Base-by-base conservation (phyloP, 768 basidiomycete species). In the Boletales sp. region DNA sequence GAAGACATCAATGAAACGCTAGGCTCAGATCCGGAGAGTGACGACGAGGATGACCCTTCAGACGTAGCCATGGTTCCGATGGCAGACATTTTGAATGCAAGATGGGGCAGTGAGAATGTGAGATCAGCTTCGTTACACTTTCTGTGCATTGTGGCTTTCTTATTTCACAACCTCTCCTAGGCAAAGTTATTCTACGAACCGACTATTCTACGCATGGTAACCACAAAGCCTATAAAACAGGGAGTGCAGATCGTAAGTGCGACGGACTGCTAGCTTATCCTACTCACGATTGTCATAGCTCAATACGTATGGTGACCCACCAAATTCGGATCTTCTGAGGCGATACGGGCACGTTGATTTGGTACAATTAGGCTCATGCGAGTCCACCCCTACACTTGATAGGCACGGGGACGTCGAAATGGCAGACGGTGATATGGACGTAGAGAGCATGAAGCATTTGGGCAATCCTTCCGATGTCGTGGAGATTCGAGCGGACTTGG, bases 11-110 rank as follows among this genome's bases (percentile, higher is more conserved):
- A 58, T 50, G 40, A 58, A 14, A 73, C 69, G n/a, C 67, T 66
- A 18, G 72, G 69, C 17, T 73, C 75, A 4, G 78, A 76, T 18
- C 67, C 67, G 3, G 69, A 70, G 7, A 59, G 68, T 63, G 57
- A 70, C 12, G 78, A 78, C 5, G 78, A 82, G 15, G 79, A 79
- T 2, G 79, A 82, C 50, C 70, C 79, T 7, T 75, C 77, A 10
- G 82, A 87, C 53, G 82, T 90, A 10, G 83, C 88, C 3, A 94
- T 98, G 93, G 88, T 97, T 5, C 94, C 95, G 0, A 83, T 98
- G 73, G 97, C 97, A 4, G 97, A 99, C 68, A 83, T 98, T 73
- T 72, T 99, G 43, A 99, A 99, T 61, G 97, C 95, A 11, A 80
- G 84, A 46, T 90, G 82, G 65, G 85, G 81, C 8, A 79, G 79